Base-by-base conservation (phyloP, 2,329 filamentous ascomycete species). In the Trichoderma citrinoviride region DNA sequence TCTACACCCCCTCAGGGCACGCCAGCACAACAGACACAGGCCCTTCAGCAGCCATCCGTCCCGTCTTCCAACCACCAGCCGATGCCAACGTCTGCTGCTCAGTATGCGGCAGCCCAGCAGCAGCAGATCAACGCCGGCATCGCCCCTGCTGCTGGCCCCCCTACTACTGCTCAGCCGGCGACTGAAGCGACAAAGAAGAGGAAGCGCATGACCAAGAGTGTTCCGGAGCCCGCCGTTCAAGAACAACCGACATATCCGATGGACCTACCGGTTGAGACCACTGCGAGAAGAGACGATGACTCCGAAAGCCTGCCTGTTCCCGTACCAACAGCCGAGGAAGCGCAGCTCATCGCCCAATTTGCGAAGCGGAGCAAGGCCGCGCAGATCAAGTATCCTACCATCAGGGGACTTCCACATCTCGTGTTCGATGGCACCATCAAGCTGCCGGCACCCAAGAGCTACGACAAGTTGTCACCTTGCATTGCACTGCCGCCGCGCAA, bases 381-480 rank as follows among this genome's bases (percentile, higher is more conserved):
- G 5, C 78, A 80, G 65, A 71, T 72, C 6, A 77, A 74, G 25
- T 76, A 78, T 12, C 78, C 78, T 12, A 67, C 76, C 0, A 75
- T 80, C 33, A 76, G 75, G 40, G 79, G 78, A 3, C 72, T 80
- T 3, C 75, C 77, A 1, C 72, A 77, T 67, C 70, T 81, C 5
- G 71, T 77, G 2, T 77, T 74, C 37, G 74, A 77, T 23, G 78
- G 74, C 2, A 76, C 71, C n/a, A 71, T 76, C n/a, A 80, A 79
- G 66, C 72, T 81, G 53, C 75, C 79, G 67, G 77, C 75, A 0
- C 78, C 79, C 5, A 81, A 81, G 68, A 80, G 77, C 61, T 80
- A 79, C 61, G 79, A 81, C 52, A 80, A 81, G 66, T 71, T 81
- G 41, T 73, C 77, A 1, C 79, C 79, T 6, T 70, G 81, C 27